phyloP scores from a whole-genome alignment of 371 early-diverging fungal species.

The Zychaea mexicana region DNA sequence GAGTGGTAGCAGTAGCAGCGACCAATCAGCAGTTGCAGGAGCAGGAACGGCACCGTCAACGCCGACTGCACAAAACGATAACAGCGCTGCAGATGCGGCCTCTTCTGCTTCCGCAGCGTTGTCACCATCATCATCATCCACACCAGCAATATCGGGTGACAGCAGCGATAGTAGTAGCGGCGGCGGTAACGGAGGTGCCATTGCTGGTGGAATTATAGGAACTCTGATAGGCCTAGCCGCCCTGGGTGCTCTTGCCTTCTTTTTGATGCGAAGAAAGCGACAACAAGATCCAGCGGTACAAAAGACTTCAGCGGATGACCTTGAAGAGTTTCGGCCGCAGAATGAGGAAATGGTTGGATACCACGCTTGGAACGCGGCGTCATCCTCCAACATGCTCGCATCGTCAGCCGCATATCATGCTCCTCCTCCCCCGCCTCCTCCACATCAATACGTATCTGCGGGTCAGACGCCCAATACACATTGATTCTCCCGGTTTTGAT shows the following conservation, averaged over 20 bases:
- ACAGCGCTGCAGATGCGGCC: not conserved
- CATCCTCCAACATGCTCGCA: constrained; percentile 10
- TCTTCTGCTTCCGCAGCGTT: not conserved
- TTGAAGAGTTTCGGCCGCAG: not conserved
- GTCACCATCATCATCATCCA: not conserved
- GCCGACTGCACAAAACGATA: too few species aligned
- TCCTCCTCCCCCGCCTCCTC: not conserved
- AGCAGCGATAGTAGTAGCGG: not conserved
- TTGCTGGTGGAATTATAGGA: constrained; percentile 8
- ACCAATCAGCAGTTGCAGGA: not conserved
- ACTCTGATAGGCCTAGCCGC: not conserved
- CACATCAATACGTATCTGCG: not conserved
- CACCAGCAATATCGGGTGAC: not conserved
- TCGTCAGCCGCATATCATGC: constrained; percentile 6
- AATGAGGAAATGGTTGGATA: constrained; percentile 5
- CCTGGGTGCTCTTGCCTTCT: constrained; percentile 2
- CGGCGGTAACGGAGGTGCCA: constrained; percentile 1
- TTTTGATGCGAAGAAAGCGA: not conserved
- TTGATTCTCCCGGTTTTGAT: not conserved
- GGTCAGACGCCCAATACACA: not conserved
- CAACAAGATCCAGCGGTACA: not conserved
- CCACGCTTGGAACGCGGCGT: constrained; percentile 8
- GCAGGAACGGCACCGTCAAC: not conserved
- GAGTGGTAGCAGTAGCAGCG: too few species aligned
- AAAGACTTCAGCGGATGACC: not conserved